A percentile compares a stretch with the other conserved stretches of the same genome.
These are phyloP conservation scores for Solanum sitiens DNA, from an alignment of 257 asterid species.

Conservation along the genomic window DNA sequence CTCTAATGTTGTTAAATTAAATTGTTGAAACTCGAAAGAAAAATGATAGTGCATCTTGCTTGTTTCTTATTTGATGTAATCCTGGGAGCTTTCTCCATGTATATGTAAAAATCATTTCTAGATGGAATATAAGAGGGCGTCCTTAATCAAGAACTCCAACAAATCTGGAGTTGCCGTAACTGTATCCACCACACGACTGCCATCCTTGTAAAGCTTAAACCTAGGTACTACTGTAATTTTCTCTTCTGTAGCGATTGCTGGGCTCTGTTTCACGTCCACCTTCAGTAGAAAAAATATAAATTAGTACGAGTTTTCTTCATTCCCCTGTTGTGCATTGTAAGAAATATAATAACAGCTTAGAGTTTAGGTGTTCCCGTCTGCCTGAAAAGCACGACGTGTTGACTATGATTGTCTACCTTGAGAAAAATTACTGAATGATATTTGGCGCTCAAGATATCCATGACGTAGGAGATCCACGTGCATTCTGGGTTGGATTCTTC, in stretches of 20 bases:
- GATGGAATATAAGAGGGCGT: neutral
- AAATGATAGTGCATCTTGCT: no score
- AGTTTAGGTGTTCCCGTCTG: neutral
- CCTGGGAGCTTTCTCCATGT: no score
- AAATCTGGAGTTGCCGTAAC: constrained; percentile 34
- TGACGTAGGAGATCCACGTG: constrained; percentile 53
- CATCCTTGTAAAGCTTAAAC: constrained; percentile 47
- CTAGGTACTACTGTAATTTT: constrained; percentile 41
- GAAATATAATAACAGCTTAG: neutral
- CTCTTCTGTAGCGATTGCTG: constrained; percentile 45
- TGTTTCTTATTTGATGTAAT: no score
- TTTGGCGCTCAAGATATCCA: constrained; percentile 52
- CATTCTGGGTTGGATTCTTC: constrained; percentile 36
- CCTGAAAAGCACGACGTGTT: neutral
- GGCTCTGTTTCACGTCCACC: constrained; percentile 54
- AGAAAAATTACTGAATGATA: constrained; percentile 70
- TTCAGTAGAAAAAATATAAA: neutral
- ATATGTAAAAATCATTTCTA: no score
- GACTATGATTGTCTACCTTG: constrained; percentile 37
- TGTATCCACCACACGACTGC: constrained; percentile 47
- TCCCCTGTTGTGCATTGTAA: neutral
- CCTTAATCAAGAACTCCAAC: constrained; percentile 39
- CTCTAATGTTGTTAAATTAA: no score
- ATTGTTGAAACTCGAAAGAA: no score
- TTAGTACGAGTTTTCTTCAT: neutral